phyloP scores from a whole-genome alignment of 139 green algal genomes.

The Edaphochlamys debaryana region DNA sequence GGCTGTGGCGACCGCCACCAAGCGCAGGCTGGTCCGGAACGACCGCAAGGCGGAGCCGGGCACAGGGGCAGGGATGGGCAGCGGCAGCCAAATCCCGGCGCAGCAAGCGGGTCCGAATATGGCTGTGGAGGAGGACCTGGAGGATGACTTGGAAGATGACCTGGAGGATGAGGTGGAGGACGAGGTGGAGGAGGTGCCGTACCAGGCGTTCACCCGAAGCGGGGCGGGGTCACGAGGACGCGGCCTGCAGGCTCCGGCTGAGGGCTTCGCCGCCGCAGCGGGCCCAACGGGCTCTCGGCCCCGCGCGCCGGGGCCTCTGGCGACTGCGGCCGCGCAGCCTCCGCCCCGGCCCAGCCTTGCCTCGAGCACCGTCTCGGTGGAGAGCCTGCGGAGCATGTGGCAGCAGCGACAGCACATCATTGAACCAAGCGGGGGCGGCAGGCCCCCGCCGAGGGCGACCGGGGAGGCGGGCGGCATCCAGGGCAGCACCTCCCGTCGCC shows the following conservation, averaged over 20 bases:
- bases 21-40: not conserved
- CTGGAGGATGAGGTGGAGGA: constrained; percentile 13
- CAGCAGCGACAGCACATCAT: not conserved
- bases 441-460: not conserved
- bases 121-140: not conserved
- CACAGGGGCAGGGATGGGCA: not conserved
- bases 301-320: too few relatives aligned
- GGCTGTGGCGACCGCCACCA: not conserved
- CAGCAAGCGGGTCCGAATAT: too few relatives aligned
- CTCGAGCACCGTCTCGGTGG: not conserved
- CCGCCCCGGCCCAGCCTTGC: not conserved
- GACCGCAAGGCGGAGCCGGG: too few relatives aligned
- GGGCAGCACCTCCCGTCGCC: too few relatives aligned
- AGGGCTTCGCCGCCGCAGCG: not conserved
- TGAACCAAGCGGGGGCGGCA: not conserved
- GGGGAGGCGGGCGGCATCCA: too few relatives aligned
- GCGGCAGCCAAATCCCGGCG: not conserved
- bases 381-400: not conserved
- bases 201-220: too few relatives aligned
- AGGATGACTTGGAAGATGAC: constrained; percentile 14
- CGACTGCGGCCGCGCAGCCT: not conserved
- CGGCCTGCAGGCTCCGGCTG: too few relatives aligned
- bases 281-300: not conserved
- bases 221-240: too few relatives aligned
- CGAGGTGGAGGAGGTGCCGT: not conserved